phyloP scores from a whole-genome alignment of 2,329 filamentous ascomycete species.

The Arthrocladium fulminans region DNA sequence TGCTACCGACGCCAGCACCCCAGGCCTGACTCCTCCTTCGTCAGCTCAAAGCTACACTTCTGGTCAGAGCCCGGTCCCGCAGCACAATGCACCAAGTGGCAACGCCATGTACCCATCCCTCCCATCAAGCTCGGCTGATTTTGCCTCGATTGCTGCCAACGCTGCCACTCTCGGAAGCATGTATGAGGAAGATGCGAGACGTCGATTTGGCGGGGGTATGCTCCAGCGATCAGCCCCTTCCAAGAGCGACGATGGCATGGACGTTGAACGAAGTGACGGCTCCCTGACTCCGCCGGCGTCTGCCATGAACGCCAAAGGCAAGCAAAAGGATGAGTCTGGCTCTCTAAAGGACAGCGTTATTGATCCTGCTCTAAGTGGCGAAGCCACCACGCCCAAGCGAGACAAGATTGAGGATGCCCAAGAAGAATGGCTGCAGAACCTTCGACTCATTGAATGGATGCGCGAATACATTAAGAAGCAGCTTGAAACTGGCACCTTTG shows the following conservation, averaged over 20 bases:
- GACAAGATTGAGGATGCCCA: constrained; percentile 28
- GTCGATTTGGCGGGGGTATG: constrained; percentile 53
- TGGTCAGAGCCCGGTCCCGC: constrained; percentile 48
- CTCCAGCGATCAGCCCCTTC: constrained; percentile 46
- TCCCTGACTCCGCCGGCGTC: constrained; percentile 22
- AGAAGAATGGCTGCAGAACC: constrained; percentile 52
- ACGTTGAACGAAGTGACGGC: constrained; percentile 23
- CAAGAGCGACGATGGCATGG: constrained; percentile 31
- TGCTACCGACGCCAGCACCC: constrained; percentile 43
- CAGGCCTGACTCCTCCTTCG: constrained; percentile 54
- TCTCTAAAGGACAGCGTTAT: constrained; percentile 20
- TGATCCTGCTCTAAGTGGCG: constrained; percentile 20
- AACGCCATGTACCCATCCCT: constrained; percentile 55
- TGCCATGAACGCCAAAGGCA: constrained; percentile 16
- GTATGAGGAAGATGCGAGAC: constrained; percentile 48
- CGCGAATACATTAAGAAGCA: constrained; percentile 49
- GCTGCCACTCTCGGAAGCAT: constrained; percentile 53
- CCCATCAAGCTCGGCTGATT: constrained; percentile 50
- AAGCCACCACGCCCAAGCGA: constrained; percentile 21
- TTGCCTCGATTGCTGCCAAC: constrained; percentile 47
- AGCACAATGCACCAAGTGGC: constrained; percentile 22
- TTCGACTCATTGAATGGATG: constrained; percentile 54
- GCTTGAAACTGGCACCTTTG: constrained; percentile 46
- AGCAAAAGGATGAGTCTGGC: constrained; percentile 16
- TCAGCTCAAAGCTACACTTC: constrained; percentile 56